Evolutionary conservation across 371 early-diverging fungal genomes (phyloP).

Genomic region (Nematocida sp.): DNA sequence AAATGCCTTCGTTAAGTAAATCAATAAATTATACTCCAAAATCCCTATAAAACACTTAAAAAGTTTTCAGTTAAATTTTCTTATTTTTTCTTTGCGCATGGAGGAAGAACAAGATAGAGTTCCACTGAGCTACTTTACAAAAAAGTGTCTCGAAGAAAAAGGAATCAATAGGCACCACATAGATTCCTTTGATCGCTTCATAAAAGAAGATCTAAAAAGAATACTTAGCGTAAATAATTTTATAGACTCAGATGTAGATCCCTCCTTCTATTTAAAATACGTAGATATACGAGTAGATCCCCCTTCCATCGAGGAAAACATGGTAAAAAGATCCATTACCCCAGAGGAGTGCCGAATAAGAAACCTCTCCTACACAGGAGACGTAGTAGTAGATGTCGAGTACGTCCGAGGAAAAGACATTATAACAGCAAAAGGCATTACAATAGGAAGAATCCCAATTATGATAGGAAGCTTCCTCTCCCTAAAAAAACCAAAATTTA

Average conservation of each 20-base stretch:
- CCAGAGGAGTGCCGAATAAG: constrained; percentile 97
- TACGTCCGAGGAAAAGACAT: constrained; percentile 83
- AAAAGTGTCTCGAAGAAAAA: constrained; percentile 88
- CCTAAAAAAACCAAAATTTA: constrained; percentile 15
- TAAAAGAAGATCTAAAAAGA: constrained; percentile 84
- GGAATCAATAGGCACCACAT: constrained; percentile 98
- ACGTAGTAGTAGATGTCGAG: constrained; percentile 89
- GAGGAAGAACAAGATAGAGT: no score
- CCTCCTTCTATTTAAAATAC: constrained; percentile 82
- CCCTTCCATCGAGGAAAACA: constrained; percentile 70
- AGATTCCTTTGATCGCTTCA: constrained; percentile 97
- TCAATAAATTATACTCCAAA: no score
- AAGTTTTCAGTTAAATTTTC: no score
- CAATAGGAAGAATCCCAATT: constrained; percentile 92
- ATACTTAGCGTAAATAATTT: constrained; percentile 86
- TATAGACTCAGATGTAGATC: constrained; percentile 95
- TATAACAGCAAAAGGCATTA: constrained; percentile 76
- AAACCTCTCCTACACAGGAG: constrained; percentile 91
- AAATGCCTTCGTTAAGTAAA: no score
- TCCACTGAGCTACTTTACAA: constrained; percentile 59
- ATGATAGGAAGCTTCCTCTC: constrained; percentile 90
- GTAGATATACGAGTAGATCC: constrained; percentile 61
- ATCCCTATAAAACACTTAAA: no score
- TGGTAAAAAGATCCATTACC: constrained; percentile 69
- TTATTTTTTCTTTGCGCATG: no score